Percentiles rank a stretch among this genome's conserved stretches.
phyloP scores from a whole-genome alignment of 139 green algal species.

The Klebsormidium nitens region DNA sequence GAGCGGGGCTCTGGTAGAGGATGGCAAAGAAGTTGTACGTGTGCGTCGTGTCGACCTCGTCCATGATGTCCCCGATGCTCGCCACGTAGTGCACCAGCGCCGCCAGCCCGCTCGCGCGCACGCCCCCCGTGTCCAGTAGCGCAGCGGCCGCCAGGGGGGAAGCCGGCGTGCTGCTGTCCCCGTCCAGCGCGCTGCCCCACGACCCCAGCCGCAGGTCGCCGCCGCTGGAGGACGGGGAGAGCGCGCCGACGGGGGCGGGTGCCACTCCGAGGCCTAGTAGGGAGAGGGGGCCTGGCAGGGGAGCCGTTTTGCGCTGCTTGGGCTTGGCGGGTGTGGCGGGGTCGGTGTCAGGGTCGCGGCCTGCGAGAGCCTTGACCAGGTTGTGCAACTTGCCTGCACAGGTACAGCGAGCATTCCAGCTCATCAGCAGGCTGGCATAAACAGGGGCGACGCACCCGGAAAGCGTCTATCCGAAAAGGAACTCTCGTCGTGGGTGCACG shows the following conservation, averaged over 20 bases:
- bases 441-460: too few relatives aligned
- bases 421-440: too few relatives aligned
- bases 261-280: neutral
- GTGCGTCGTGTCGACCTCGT: slow-evolving; percentile 30
- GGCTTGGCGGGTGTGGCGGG: neutral
- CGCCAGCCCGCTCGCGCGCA: neutral
- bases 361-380: slow-evolving; percentile 27
- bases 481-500: too few relatives aligned
- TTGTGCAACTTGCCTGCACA: slow-evolving; percentile 27
- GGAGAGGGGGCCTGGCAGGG: neutral
- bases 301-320: neutral
- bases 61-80: slow-evolving; percentile 31
- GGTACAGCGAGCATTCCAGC: too few relatives aligned
- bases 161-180: neutral
- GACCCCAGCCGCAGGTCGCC: neutral
- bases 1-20: slow-evolving; percentile 13
- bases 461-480: too few relatives aligned
- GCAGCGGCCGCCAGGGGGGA: neutral
- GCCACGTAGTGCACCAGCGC: slow-evolving; percentile 21
- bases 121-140: neutral
- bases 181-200: neutral
- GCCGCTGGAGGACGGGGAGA: neutral
- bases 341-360: neutral
- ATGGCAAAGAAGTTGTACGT: slow-evolving; percentile 35
- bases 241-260: neutral